Base-by-base conservation (phyloP, 2,329 filamentous ascomycete genomes). In the Colletotrichum coccodes region DNA sequence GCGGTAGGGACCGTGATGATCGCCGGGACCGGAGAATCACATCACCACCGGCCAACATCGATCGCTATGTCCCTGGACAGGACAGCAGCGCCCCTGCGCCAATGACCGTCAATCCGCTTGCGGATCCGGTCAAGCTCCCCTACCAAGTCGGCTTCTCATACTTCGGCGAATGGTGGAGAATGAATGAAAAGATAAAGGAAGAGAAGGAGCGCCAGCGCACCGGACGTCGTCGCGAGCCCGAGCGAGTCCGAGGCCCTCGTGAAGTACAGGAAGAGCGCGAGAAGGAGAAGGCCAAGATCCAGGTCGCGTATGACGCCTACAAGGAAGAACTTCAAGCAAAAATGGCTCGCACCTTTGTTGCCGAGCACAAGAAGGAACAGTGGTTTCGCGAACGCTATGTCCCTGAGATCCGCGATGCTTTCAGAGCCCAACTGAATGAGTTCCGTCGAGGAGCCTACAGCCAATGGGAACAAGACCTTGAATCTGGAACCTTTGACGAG, bases 311-410 rank as follows among this genome's bases (percentile, higher is more conserved):
- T 73, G 90, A 92, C 74, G 72, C 83, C 1, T 92, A 92, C 76
- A 91, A 91, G 73, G 90, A 92, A 75, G 89, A 91, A 40, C 81
- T 92, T 2, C 90, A 92, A 74, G 89, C 87, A 4, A 91, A 90
- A 78, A 95, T 97, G 92, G 95, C 96, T 0, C 91, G 94, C 72
- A 86, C 89, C 1, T 99, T 99, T 78, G 96, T 99, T 47, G 89
- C 92, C 57, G 92, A 94, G 74, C 96, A 99, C 81, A 97, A 97
- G 78, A 90, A 91, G 49, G 96, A 99, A 79, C 95, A 99, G 78
- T 99, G 96, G 96, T 99, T 99, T 83, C 94, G 92, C 74, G 96
- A 99, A 81, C 91, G 94, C 77, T 99, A 99, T 75, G 91, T 97
- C 34, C 89, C 94, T 1, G 94, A 96, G 73, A 90, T 95, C 62